phyloP scores from a whole-genome alignment of 805 yeast species.

The Lipomyces kockii region DNA sequence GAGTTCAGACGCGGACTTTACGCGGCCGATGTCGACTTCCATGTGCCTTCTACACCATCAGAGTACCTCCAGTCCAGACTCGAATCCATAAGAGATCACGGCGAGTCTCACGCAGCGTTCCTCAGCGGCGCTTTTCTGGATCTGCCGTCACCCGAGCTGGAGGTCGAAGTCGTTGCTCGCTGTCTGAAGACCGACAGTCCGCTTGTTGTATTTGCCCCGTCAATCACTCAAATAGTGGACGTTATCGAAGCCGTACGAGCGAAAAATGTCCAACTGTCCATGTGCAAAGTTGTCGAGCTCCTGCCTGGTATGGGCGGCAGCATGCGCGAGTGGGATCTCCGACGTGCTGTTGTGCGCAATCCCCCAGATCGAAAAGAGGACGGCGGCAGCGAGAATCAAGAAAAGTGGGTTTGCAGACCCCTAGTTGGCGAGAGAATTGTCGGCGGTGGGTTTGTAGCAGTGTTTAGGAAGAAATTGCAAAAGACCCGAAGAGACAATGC shows the following conservation, averaged over 20 bases:
- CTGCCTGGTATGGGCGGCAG: slow-evolving; percentile 58
- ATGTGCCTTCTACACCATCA: slow-evolving; percentile 41
- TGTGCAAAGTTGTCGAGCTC: slow-evolving; percentile 51
- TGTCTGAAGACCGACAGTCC: slow-evolving; percentile 51
- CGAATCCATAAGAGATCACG: slow-evolving; percentile 36
- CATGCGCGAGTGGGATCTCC: slow-evolving; percentile 57
- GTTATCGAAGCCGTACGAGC: slow-evolving; percentile 46
- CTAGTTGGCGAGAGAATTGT: slow-evolving; percentile 54
- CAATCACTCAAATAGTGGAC: slow-evolving; percentile 55
- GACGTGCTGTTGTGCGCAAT: slow-evolving; percentile 48
- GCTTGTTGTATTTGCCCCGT: slow-evolving; percentile 54
- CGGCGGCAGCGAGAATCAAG: background rate
- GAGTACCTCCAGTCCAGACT: slow-evolving; percentile 22
- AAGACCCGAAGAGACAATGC: background rate
- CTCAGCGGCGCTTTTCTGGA: slow-evolving; percentile 54
- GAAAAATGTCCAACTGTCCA: slow-evolving; percentile 46
- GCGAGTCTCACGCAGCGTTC: slow-evolving; percentile 41
- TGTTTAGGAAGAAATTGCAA: slow-evolving; percentile 43
- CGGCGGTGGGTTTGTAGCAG: slow-evolving; percentile 58
- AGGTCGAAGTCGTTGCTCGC: slow-evolving; percentile 45
- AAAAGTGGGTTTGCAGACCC: slow-evolving; percentile 55
- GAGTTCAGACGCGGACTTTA: slow-evolving; percentile 53
- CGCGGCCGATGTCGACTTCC: slow-evolving; percentile 53
- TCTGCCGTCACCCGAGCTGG: slow-evolving; percentile 52
- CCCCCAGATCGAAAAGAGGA: background rate